Conservation (phyloP, 306 rosid genomes). For the Glycine soja region DNA sequence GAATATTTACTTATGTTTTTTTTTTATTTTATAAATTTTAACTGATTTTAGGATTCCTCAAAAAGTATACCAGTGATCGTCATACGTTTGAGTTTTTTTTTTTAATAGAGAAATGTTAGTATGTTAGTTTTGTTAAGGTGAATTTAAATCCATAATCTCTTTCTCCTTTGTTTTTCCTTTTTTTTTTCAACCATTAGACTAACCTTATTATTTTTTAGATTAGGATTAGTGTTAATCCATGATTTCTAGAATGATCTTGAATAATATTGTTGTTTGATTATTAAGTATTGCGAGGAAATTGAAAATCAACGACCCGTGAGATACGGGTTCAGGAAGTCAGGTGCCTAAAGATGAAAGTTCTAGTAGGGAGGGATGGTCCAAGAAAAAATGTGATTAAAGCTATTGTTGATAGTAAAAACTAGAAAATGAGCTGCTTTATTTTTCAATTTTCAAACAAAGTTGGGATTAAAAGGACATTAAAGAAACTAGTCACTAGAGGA, state of each 20-base stretch:
- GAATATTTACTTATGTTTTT: too few relatives aligned
- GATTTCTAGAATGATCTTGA: neutral
- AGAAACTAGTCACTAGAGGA: neutral
- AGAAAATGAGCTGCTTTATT: neutral
- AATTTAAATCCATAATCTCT: too few relatives aligned
- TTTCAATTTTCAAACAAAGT: neutral
- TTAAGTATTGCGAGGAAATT: neutral
- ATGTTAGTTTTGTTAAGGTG: too few relatives aligned
- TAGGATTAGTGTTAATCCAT: neutral
- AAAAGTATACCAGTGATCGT: too few relatives aligned
- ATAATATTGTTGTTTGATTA: slow-evolving; percentile 2
- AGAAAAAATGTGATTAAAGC: neutral
- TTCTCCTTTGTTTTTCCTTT: too few relatives aligned
- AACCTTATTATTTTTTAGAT: neutral
- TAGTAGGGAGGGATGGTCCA: neutral
- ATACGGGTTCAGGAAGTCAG: neutral
- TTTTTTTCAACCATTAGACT: too few relatives aligned
- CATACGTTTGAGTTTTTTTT: too few relatives aligned
- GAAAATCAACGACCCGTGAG: neutral
- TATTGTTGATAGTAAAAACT: neutral
- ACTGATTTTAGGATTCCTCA: too few relatives aligned
- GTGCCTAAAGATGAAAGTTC: neutral
- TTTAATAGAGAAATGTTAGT: too few relatives aligned
- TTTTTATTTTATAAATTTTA: too few relatives aligned
- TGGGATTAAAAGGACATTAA: neutral